Conservation (phyloP, 176 grass and related monocot species). For the Oryza officinalis region DNA sequence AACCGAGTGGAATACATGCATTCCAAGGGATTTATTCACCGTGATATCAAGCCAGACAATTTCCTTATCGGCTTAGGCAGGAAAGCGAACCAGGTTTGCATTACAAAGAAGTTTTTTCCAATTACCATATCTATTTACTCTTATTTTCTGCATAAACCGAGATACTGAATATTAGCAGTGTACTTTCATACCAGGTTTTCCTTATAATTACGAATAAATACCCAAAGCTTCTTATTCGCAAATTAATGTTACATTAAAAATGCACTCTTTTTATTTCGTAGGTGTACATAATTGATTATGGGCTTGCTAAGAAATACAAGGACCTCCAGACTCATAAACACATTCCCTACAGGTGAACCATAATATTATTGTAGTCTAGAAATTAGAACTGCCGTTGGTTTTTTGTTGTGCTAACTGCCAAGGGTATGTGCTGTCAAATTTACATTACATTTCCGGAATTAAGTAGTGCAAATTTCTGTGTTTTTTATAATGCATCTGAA, state of each 20-base stretch:
- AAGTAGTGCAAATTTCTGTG: not conserved
- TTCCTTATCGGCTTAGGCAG: conserved; percentile 84
- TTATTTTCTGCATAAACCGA: conserved; percentile 18
- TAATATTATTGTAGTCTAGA: conserved; percentile 22
- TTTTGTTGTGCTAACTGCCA: conserved; percentile 6
- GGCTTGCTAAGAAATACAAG: conserved; percentile 94
- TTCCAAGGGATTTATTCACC: conserved; percentile 90
- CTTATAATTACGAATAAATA: not conserved
- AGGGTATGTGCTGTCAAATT: conserved; percentile 19
- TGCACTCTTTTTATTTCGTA: conserved; percentile 24
- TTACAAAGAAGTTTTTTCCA: conserved; percentile 16
- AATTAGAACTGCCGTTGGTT: not conserved
- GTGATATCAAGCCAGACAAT: conserved; percentile 94
- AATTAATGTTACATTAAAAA: conserved; percentile 11
- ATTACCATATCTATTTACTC: not conserved
- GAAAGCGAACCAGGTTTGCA: conserved; percentile 86
- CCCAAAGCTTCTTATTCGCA: not conserved
- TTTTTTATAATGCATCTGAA: not conserved
- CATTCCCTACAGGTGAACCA: conserved; percentile 82
- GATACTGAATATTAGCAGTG: not conserved
- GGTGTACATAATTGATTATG: conserved; percentile 97
- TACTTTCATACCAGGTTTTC: not conserved
- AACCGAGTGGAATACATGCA: conserved; percentile 95
- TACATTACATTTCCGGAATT: not conserved
- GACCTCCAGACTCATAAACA: conserved; percentile 96